A percentile compares a stretch with the other conserved stretches of the same genome.
Evolutionary conservation across 805 yeast species (phyloP).

Genomic region (Saturnispora ahearnii): DNA sequence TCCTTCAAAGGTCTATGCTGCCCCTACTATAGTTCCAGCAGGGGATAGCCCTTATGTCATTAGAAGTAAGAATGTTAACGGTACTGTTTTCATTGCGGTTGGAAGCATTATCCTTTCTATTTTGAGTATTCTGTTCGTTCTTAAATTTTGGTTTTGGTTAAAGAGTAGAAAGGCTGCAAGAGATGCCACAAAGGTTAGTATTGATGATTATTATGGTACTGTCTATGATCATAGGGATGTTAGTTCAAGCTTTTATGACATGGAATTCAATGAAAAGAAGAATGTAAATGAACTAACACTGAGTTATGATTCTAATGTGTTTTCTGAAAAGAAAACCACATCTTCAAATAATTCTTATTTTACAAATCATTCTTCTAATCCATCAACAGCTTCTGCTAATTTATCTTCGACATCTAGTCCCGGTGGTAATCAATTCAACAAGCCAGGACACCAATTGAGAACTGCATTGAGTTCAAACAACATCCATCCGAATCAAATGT

Average conservation of each 20-base stretch:
- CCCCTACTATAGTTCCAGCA: constrained; percentile 13
- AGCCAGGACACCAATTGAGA: constrained; percentile 18
- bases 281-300: constrained; percentile 1
- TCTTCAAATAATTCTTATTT: constrained; percentile 8
- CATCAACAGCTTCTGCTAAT: constrained; percentile 7
- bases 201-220: constrained; percentile 17
- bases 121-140: constrained; percentile 17
- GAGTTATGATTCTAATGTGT: constrained; percentile 12
- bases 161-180: constrained; percentile 20
- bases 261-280: constrained; percentile 8
- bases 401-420: neutral
- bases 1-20: neutral
- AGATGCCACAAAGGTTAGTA: constrained; percentile 9
- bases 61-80: constrained; percentile 23
- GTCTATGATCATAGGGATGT: constrained; percentile 6
- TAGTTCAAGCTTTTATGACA: constrained; percentile 5
- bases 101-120: constrained; percentile 28
- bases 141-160: constrained; percentile 20
- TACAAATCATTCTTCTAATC: constrained; percentile 9
- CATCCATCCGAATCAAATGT: neutral
- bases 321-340: constrained; percentile 9
- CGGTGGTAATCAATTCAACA: neutral
- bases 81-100: constrained; percentile 36
- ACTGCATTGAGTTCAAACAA: constrained; percentile 12
- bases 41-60: constrained; percentile 27